Conservation (phyloP, 768 basidiomycete species). For the Trametes cubensis region DNA sequence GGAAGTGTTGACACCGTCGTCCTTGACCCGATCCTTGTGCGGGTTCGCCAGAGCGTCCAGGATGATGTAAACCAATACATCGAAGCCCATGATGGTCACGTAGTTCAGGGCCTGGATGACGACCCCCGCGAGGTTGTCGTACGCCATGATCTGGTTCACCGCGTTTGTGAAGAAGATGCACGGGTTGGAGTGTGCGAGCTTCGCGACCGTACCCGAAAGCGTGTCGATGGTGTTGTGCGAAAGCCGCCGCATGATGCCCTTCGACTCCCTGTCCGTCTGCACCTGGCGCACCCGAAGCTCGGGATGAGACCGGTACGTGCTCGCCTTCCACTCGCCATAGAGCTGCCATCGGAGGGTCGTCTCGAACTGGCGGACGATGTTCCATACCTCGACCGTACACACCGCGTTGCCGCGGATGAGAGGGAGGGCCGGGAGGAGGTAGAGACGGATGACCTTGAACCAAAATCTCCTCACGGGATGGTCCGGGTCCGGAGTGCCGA, state of each 20-base stretch:
- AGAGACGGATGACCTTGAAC: constrained; percentile 77
- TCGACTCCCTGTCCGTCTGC: constrained; percentile 86
- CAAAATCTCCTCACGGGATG: constrained; percentile 77
- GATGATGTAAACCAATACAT: constrained; percentile 86
- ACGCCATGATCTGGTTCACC: constrained; percentile 93
- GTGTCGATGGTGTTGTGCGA: constrained; percentile 83
- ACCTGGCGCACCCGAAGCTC: constrained; percentile 79
- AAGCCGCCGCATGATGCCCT: constrained; percentile 85
- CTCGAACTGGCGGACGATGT: constrained; percentile 78
- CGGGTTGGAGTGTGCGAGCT: constrained; percentile 93
- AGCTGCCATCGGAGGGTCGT: constrained; percentile 83
- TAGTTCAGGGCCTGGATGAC: constrained; percentile 89
- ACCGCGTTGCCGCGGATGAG: constrained; percentile 85
- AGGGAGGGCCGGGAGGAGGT: constrained; percentile 85
- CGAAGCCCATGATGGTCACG: constrained; percentile 91
- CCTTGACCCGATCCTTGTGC: constrained; percentile 79
- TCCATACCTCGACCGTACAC: constrained; percentile 92
- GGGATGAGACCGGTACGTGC: constrained; percentile 71
- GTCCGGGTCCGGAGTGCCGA: constrained; percentile 54
- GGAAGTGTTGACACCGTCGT: constrained; percentile 87
- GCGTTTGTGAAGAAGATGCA: constrained; percentile 88
- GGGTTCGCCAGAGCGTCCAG: constrained; percentile 88
- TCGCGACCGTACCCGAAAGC: constrained; percentile 86
- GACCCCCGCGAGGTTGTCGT: constrained; percentile 89
- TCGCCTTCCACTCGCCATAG: constrained; percentile 93